Base-by-base conservation (phyloP, 768 basidiomycete genomes). In the Leucocoprinus birnbaumii region DNA sequence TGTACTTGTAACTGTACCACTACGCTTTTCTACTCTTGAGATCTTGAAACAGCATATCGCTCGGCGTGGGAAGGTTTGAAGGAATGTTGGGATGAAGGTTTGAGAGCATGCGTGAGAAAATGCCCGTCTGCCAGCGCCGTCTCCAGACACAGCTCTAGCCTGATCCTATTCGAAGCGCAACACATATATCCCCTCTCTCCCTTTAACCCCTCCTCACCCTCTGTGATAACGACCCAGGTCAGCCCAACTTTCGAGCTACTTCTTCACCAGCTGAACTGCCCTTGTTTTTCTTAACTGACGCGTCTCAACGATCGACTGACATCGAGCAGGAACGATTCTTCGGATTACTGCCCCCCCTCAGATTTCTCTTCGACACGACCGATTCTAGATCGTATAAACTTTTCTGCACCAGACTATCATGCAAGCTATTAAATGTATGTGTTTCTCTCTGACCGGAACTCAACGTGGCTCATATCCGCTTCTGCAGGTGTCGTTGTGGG, bases 401-500 rank as follows among this genome's bases (percentile, higher is more conserved):
- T 31, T 40, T 47, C 46, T 24, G 8, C 19, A 26, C 40, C 59
- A 66, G 61, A 63, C 62, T 69, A 76, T 62, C 68, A 93, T 93
- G 91, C 90, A 93, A 79, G 88, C 91, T 68, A 94, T 93, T 67
- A 93, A 94, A 82, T 94, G 91, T 91, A 63, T 59, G 84, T 74
- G 53, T n/a, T 51, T 58, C 45, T 40, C 46, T n/a, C n/a, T 35
- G 62, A 48, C 51, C 48, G 53, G 22, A 25, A 41, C 14, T 48
- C 52, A 63, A 48, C 60, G 54, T 57, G 61, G 66, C 73, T 78
- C 63, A 70, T 65, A 53, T 31, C 53, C 65, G 55, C 62, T 62
- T 65, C 59, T 41, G 35, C 68, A 96, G 94, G 94, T 80, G 94
- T 98, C 73, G 94, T 98, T 66, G 94, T 98, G 50, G 94, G 94